These are phyloP conservation scores for Nemania abortiva DNA, from an alignment of 2,329 filamentous ascomycete genomes.

Conservation along the genomic window DNA sequence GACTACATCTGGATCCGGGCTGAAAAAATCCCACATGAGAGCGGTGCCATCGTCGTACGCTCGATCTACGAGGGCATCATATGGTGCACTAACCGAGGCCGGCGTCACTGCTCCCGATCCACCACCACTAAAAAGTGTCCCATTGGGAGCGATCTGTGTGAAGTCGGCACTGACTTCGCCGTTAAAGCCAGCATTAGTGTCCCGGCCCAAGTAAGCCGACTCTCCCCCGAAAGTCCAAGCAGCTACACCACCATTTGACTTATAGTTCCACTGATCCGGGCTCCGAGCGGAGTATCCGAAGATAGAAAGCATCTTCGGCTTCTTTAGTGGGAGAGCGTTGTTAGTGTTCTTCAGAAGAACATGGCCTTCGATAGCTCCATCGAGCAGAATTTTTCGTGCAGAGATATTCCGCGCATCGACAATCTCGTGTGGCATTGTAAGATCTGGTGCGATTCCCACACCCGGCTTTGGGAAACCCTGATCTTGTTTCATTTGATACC, in stretches of 20 bases:
- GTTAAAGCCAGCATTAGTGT: conserved; percentile 47
- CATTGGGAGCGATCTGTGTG: conserved; percentile 60
- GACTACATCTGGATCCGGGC: conserved; percentile 61
- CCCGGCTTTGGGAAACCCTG: conserved; percentile 60
- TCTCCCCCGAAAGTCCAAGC: conserved; percentile 58
- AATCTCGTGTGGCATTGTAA: conserved; percentile 63
- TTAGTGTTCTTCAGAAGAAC: conserved; percentile 73
- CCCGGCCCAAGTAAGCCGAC: conserved; percentile 52
- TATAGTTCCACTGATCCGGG: conserved; percentile 58
- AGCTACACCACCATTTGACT: conserved; percentile 53
- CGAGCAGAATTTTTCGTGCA: conserved; percentile 57
- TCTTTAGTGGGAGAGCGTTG: conserved; percentile 65
- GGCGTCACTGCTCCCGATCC: conserved; percentile 63
- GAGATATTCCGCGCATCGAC: conserved; percentile 67
- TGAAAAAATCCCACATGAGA: conserved; percentile 70
- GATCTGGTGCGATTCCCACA: conserved; percentile 63
- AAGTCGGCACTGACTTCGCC: conserved; percentile 51
- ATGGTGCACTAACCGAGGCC: conserved; percentile 63
- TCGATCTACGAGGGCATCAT: conserved; percentile 65
- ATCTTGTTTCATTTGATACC: conserved; percentile 68
- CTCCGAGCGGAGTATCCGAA: conserved; percentile 70
- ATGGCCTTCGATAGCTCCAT: conserved; percentile 72
- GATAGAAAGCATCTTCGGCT: conserved; percentile 65
- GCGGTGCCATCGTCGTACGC: conserved; percentile 67
- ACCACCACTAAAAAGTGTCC: conserved; percentile 60